phyloP scores from a whole-genome alignment of 257 asterid species.

The Penstemon eatonii region DNA sequence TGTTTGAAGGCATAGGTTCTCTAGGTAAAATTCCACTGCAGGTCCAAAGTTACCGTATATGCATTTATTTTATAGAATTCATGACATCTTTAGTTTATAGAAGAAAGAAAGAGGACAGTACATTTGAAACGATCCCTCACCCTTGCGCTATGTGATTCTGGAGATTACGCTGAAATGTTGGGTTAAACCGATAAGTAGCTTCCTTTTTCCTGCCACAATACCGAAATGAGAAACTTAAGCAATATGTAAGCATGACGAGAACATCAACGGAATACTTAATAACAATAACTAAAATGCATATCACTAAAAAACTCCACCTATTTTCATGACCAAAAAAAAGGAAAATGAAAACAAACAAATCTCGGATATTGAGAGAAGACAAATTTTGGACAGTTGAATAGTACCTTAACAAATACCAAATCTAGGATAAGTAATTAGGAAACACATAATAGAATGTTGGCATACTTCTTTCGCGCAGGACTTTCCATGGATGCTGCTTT shows the following conservation, averaged over 20 bases:
- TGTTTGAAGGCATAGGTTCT: constrained; percentile 84
- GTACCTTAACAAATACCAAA: neutral
- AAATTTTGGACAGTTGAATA: no score
- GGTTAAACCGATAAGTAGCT: constrained; percentile 60
- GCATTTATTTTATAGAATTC: constrained; percentile 16
- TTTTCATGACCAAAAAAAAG: neutral
- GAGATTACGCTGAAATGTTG: constrained; percentile 78
- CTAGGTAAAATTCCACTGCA: constrained; percentile 92
- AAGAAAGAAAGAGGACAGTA: constrained; percentile 13
- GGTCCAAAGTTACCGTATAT: constrained; percentile 31
- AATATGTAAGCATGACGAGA: constrained; percentile 18
- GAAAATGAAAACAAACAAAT: neutral
- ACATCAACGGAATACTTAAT: constrained; percentile 10
- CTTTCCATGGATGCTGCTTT: neutral
- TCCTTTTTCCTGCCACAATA: constrained; percentile 75
- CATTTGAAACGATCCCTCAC: constrained; percentile 43
- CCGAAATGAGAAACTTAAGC: constrained; percentile 30
- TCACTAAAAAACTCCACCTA: neutral
- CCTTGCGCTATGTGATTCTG: constrained; percentile 84
- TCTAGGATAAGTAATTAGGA: neutral
- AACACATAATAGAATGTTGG: neutral
- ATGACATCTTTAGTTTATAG: neutral
- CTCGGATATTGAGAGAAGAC: neutral
- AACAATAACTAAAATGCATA: neutral
- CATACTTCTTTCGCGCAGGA: constrained; percentile 1